Conservation (phyloP, 1,139 yeast genomes). For the Pichia sp. region DNA sequence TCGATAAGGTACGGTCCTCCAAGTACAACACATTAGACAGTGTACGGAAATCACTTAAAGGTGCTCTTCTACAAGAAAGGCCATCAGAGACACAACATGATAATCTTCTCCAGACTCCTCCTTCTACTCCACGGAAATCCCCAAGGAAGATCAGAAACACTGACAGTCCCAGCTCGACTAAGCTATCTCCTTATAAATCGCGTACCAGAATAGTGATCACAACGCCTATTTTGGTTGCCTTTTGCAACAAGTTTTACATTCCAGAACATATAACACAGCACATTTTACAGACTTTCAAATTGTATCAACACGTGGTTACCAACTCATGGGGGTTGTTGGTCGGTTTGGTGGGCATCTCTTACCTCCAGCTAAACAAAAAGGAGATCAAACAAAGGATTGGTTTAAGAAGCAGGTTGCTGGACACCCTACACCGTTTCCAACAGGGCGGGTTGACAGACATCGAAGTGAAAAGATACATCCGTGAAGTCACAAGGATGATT, state of each 20-base stretch:
- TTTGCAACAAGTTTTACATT: conserved; percentile 60
- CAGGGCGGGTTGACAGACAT: conserved; percentile 42
- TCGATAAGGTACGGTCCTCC: conserved; percentile 10
- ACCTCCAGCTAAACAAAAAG: conserved; percentile 49
- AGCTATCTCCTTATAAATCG: conserved; percentile 12
- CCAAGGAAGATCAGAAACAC: conserved; percentile 3
- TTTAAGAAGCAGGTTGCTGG: conserved; percentile 43
- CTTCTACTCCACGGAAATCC: conserved; percentile 21
- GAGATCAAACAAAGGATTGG: conserved; percentile 45
- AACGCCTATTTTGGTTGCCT: conserved; percentile 50
- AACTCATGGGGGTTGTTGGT: conserved; percentile 68
- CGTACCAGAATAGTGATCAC: conserved; percentile 25
- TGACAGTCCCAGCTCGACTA: conserved; percentile 3
- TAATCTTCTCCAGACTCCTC: conserved; percentile 17
- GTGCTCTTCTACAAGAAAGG: not conserved
- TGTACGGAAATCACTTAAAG: conserved; percentile 5
- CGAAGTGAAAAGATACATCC: conserved; percentile 18
- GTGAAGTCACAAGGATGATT: conserved; percentile 14
- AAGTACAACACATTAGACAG: conserved; percentile 4
- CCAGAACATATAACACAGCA: conserved; percentile 50
- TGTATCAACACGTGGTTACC: conserved; percentile 50
- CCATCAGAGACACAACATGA: not conserved
- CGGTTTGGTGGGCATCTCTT: conserved; percentile 60
- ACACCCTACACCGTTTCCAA: conserved; percentile 50
- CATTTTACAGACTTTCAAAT: conserved; percentile 47